phyloP scores from a whole-genome alignment of 176 grass and related monocot genomes.

The Leersia perrieri region DNA sequence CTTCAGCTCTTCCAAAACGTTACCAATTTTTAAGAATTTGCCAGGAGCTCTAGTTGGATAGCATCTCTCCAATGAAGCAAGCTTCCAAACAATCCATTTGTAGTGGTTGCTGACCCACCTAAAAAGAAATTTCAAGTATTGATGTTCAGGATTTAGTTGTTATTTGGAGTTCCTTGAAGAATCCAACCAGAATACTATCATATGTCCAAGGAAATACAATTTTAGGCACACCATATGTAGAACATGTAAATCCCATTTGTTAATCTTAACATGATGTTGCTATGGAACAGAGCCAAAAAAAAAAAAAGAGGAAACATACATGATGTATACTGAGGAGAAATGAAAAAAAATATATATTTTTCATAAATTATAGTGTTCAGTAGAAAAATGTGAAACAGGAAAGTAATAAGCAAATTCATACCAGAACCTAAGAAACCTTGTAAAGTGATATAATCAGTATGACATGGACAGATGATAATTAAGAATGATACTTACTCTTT shows the following conservation, averaged over 20 bases:
- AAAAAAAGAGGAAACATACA: not conserved
- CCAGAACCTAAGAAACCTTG: not conserved
- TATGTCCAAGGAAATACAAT: not conserved
- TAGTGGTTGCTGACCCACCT: conserved; percentile 92
- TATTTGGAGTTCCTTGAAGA: not conserved
- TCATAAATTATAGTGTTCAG: not conserved
- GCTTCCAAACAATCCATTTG: conserved; percentile 88
- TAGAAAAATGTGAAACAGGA: conserved; percentile 2
- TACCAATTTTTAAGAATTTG: conserved; percentile 76
- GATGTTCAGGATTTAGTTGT: conserved; percentile 18
- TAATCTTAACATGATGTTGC: not conserved
- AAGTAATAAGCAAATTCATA: not conserved
- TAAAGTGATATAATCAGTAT: not conserved
- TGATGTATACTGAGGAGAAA: not conserved
- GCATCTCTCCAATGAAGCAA: conserved; percentile 77
- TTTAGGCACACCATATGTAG: not conserved
- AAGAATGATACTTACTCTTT: conserved; percentile 71
- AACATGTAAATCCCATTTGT: not conserved
- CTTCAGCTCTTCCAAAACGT: conserved; percentile 90
- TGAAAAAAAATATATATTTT: not conserved
- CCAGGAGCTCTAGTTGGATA: conserved; percentile 62
- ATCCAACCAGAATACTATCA: not conserved
- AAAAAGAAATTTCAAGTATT: conserved; percentile 43
- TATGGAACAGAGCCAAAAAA: not conserved
- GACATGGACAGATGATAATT: conserved; percentile 22